Evolutionary conservation across 2,329 filamentous ascomycete species (phyloP), one percentile per base, ranked within the genome.

Genomic region (Fusarium devonianum): DNA sequence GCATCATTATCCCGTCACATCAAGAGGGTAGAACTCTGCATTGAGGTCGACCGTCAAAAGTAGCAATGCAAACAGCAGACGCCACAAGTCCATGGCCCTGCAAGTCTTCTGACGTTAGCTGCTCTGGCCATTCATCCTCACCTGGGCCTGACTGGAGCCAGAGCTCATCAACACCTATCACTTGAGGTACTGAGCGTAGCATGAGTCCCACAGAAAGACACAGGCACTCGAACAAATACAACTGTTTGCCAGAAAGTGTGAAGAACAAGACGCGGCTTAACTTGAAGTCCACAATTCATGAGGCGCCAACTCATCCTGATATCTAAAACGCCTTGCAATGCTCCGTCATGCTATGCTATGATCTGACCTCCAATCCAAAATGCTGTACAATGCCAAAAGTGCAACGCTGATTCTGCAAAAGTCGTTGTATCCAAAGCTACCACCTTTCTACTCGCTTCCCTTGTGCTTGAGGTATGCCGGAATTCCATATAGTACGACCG

Each of bases 401-500:
- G 30, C 37, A 40, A 43, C 22, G 39, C 39, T 16, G 44, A 43
- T 34, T 26, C 40, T 42, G 23, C 28, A 38, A n/a, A 16, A 40
- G 18, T 35, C 32, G 41, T 29, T 29, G 41, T 26, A 33, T 41
- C 42, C 40, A 46, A 26, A 25, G n/a, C 39, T 36, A 45, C 42
- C 42, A 46, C 49, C 41, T 46, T 42, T 53, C 43, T 46, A 59
- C 38, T 57, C 57, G 42, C 56, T 65, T 51, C 66, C 45, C 25
- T 30, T 52, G 45, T 53, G 67, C 36, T 71, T 73, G 58, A 96
- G 78, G 73, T 92, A 97, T 56, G 96, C 90, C 21, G 94, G 94
- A 68, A 99, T 88, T 12, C 94, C 94, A 75, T 97, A 99, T 42
- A 97, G 87, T 58, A 94, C 92, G 17, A 94, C 90, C 26, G 93